Percentiles rank a stretch among this genome's conserved stretches.
Evolutionary conservation across 805 yeast species (phyloP).

Genomic region (Metschnikowia sp.): DNA sequence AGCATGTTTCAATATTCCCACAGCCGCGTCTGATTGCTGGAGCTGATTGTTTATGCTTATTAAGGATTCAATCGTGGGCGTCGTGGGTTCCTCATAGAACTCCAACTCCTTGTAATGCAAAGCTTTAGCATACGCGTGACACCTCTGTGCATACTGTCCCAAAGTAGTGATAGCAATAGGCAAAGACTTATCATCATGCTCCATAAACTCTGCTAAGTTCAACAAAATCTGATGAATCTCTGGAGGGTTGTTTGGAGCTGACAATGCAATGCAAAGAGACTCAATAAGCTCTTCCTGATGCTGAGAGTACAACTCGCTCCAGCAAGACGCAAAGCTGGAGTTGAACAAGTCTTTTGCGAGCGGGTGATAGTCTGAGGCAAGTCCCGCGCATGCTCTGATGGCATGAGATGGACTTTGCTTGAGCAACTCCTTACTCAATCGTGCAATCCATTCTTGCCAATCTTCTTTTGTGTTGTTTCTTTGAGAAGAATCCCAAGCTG

Average conservation of each 20-base stretch:
- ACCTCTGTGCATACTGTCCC: conserved; percentile 89
- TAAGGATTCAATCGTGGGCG: conserved; percentile 86
- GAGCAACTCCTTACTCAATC: conserved; percentile 77
- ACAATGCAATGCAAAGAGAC: conserved; percentile 79
- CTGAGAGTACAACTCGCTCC: conserved; percentile 87
- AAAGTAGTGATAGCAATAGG: conserved; percentile 88
- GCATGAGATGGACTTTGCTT: conserved; percentile 95
- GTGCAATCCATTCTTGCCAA: conserved; percentile 96
- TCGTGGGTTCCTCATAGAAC: conserved; percentile 87
- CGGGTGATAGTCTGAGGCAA: conserved; percentile 85
- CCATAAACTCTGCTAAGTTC: conserved; percentile 94
- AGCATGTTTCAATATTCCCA: conserved; percentile 93
- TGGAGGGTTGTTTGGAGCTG: conserved; percentile 90
- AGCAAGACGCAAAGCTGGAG: conserved; percentile 91
- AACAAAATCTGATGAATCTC: conserved; percentile 89
- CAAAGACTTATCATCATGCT: conserved; percentile 91
- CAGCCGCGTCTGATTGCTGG: conserved; percentile 97
- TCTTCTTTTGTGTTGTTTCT: conserved; percentile 82
- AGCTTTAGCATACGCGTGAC: conserved; percentile 98
- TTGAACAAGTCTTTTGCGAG: conserved; percentile 88
- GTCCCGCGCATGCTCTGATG: conserved; percentile 83
- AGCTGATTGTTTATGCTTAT: conserved; percentile 90
- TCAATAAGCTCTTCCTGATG: conserved; percentile 87
- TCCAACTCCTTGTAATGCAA: conserved; percentile 93
- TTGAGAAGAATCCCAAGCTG: conserved; percentile 90